These are phyloP conservation scores for Camillea tinctor DNA, from an alignment of 2,329 filamentous ascomycete genomes.

Conservation along the genomic window DNA sequence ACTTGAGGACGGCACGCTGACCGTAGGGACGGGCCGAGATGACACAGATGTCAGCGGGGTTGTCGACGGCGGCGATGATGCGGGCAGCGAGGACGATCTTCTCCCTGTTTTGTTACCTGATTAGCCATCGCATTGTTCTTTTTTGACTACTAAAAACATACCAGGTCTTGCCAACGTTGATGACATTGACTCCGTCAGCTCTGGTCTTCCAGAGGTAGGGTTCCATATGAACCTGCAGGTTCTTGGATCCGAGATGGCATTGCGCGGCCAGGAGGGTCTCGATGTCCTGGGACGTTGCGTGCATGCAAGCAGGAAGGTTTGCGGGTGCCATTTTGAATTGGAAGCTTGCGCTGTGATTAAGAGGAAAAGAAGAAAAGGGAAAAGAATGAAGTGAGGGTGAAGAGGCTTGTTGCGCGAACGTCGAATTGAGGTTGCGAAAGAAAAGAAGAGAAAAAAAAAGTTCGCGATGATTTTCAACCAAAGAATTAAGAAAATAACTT, in stretches of 20 bases:
- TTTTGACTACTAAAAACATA: conserved; percentile 47
- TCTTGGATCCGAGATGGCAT: conserved; percentile 96
- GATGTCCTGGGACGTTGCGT: conserved; percentile 96
- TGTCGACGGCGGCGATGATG: conserved; percentile 98
- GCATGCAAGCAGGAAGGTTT: conserved; percentile 93
- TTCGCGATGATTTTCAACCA: conserved; percentile 36
- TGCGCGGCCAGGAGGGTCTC: conserved; percentile 99
- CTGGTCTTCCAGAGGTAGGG: conserved; percentile 99
- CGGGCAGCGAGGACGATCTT: conserved; percentile 99
- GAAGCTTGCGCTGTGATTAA: conserved; percentile 23
- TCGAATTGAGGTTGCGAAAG: conserved; percentile 27
- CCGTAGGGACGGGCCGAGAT: conserved; percentile 99
- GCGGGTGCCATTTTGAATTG: conserved; percentile 84
- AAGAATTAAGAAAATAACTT: conserved; percentile 16
- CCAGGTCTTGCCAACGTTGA: conserved; percentile 99
- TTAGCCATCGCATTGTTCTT: background rate
- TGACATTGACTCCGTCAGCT: conserved; percentile 94
- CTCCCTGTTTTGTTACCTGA: conserved; percentile 64
- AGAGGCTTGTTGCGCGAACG: conserved; percentile 28
- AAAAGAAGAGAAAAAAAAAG: conserved; percentile 35
- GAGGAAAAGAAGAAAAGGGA: conserved; percentile 30
- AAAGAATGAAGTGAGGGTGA: conserved; percentile 23
- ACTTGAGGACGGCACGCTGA: conserved; percentile 99
- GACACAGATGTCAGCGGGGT: conserved; percentile 98
- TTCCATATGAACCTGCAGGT: conserved; percentile 99